Evolutionary conservation across 2,329 filamentous ascomycete species (phyloP).

Genomic region (Curvularia eragrostidis): DNA sequence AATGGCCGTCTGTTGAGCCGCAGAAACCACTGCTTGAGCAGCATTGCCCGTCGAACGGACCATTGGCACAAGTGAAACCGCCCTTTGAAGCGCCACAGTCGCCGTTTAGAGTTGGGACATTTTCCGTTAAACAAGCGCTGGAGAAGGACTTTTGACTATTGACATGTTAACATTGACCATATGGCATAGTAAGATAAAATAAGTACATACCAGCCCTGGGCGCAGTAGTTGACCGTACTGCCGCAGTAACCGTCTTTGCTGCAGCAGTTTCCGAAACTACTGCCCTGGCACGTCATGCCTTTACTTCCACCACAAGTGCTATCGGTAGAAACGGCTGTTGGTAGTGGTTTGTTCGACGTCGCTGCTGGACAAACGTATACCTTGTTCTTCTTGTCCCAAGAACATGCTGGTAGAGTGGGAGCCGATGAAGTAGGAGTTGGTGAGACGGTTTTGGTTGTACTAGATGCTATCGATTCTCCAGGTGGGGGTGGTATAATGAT

Average conservation of each 20-base stretch:
- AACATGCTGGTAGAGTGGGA: background rate
- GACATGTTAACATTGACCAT: background rate
- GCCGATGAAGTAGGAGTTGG: background rate
- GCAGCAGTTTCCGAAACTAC: slow-evolving; percentile 22
- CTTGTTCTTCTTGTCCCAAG: background rate
- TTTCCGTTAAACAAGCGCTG: slow-evolving; percentile 18
- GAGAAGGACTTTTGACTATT: slow-evolving; percentile 21
- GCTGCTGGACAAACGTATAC: background rate
- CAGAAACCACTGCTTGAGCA: slow-evolving; percentile 19
- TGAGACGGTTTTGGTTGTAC: background rate
- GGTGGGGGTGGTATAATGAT: slow-evolving; percentile 5
- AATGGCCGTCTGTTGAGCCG: slow-evolving; percentile 19
- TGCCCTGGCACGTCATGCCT: slow-evolving; percentile 20
- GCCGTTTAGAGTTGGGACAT: slow-evolving; percentile 18
- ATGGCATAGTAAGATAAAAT: background rate
- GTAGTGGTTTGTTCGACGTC: background rate
- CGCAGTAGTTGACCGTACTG: slow-evolving; percentile 18
- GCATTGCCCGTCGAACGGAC: slow-evolving; percentile 21
- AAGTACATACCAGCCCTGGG: slow-evolving; percentile 20
- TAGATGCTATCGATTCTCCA: background rate
- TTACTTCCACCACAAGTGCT: slow-evolving; percentile 24
- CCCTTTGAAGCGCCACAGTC: slow-evolving; percentile 16
- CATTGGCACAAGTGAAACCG: slow-evolving; percentile 15
- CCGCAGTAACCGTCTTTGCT: slow-evolving; percentile 15
- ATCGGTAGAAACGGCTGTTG: slow-evolving; percentile 17